These are phyloP conservation scores for Vachellia collinsii DNA, from an alignment of 306 rosid genomes.

Conservation along the genomic window DNA sequence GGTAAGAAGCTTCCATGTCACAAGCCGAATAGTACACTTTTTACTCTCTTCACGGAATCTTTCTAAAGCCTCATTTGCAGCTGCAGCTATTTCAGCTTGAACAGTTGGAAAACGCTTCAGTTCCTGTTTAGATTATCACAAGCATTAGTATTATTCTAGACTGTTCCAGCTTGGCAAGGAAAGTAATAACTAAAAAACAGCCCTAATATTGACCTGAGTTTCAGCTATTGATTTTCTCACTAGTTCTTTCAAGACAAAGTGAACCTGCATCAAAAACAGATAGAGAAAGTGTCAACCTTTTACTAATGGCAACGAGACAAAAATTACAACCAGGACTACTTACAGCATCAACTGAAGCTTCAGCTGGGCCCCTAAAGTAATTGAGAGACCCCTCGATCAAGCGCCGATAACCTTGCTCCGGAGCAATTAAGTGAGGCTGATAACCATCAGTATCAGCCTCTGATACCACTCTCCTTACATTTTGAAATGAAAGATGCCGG, in stretches of 20 bases:
- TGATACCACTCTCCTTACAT: slow-evolving; percentile 90
- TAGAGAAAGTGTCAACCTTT: slow-evolving; percentile 26
- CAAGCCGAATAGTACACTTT: slow-evolving; percentile 82
- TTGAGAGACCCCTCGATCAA: slow-evolving; percentile 82
- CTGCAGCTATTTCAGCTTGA: slow-evolving; percentile 86
- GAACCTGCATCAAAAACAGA: slow-evolving; percentile 61
- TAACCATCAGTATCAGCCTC: slow-evolving; percentile 99
- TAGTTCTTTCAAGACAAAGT: slow-evolving; percentile 93
- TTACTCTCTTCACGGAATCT: slow-evolving; percentile 86
- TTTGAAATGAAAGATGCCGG: slow-evolving; percentile 91
- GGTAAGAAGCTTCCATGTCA: slow-evolving; percentile 94
- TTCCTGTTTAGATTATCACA: slow-evolving; percentile 55
- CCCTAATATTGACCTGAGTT: slow-evolving; percentile 67
- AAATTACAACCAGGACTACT: slow-evolving; percentile 36
- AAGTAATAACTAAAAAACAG: slow-evolving; percentile 4
- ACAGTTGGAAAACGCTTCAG: slow-evolving; percentile 83
- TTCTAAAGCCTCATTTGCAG: slow-evolving; percentile 81
- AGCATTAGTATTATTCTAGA: slow-evolving; percentile 25
- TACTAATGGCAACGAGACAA: not conserved
- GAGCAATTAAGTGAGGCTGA: slow-evolving; percentile 99
- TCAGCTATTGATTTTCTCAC: slow-evolving; percentile 94
- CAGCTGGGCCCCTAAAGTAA: slow-evolving; percentile 96
- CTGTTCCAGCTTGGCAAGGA: not conserved
- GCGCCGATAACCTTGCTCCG: slow-evolving; percentile 98
- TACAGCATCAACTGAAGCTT: slow-evolving; percentile 99